Conservation (phyloP, 495 filamentous ascomycete species). For the Lichenothelia convexa region DNA sequence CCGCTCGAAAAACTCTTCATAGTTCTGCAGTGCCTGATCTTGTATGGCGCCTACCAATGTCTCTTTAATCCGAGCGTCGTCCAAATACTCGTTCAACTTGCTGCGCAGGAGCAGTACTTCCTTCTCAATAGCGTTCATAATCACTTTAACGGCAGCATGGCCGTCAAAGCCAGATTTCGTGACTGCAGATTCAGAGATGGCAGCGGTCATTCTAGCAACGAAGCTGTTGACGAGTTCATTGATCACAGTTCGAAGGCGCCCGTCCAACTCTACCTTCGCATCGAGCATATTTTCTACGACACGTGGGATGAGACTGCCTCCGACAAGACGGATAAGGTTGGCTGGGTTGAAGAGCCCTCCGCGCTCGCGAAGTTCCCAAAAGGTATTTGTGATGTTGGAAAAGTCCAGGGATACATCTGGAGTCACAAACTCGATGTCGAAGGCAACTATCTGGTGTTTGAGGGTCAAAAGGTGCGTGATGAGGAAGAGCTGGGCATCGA, state of each 20-base stretch:
- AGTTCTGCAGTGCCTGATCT: slow-evolving; percentile 19
- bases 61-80: slow-evolving; percentile 20
- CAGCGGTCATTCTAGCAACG: slow-evolving; percentile 35
- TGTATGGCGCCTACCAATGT: slow-evolving; percentile 22
- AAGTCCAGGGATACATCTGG: slow-evolving; percentile 60
- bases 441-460: slow-evolving; percentile 78
- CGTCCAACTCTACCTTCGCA: slow-evolving; percentile 54
- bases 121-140: slow-evolving; percentile 28
- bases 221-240: slow-evolving; percentile 54
- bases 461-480: slow-evolving; percentile 81
- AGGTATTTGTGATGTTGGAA: slow-evolving; percentile 56
- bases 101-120: slow-evolving; percentile 35
- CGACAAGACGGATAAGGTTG: slow-evolving; percentile 31
- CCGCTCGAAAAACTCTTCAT: slow-evolving; percentile 20
- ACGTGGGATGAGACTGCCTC: slow-evolving; percentile 13
- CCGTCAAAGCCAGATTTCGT: slow-evolving; percentile 16
- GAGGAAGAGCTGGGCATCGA: slow-evolving; percentile 66
- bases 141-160: slow-evolving; percentile 17
- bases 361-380: slow-evolving; percentile 52
- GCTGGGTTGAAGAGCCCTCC: slow-evolving; percentile 53
- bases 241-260: slow-evolving; percentile 55
- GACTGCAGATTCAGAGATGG: slow-evolving; percentile 26
- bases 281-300: slow-evolving; percentile 30
- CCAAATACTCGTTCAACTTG: slow-evolving; percentile 30
- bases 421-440: slow-evolving; percentile 74